phyloP scores from a whole-genome alignment of 306 rosid genomes.

The Vigna reflexopilosa region DNA sequence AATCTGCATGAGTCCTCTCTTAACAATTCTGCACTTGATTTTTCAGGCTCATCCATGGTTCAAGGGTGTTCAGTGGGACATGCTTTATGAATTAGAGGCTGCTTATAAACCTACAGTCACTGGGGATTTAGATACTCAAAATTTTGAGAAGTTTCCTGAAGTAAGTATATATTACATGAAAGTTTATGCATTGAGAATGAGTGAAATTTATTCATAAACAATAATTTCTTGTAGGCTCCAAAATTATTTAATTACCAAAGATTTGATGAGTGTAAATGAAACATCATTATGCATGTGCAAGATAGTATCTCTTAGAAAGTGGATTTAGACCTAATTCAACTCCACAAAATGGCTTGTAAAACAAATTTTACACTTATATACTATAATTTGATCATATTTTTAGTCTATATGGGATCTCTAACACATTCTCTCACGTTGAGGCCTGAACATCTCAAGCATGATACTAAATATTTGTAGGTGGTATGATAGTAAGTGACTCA shows the following conservation, averaged over 20 bases:
- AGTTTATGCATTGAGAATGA: constrained; percentile 34
- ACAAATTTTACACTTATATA: too few relatives aligned
- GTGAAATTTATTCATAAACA: constrained; percentile 10
- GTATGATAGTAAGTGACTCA: too few relatives aligned
- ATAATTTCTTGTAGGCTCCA: constrained; percentile 29
- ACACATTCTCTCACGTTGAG: too few relatives aligned
- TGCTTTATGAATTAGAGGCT: constrained; percentile 92
- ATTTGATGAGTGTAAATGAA: constrained; percentile 27
- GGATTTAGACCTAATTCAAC: too few relatives aligned
- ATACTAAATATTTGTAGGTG: too few relatives aligned
- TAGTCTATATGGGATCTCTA: too few relatives aligned
- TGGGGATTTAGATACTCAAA: constrained; percentile 96
- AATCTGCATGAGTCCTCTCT: constrained; percentile 27
- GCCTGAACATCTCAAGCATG: too few relatives aligned
- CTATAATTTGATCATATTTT: too few relatives aligned
- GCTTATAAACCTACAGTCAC: constrained; percentile 84
- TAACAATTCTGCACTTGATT: constrained; percentile 35
- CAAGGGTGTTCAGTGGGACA: constrained; percentile 81
- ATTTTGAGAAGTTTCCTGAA: constrained; percentile 96
- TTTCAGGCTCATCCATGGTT: constrained; percentile 98
- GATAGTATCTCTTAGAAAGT: not conserved
- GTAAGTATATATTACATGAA: constrained; percentile 59
- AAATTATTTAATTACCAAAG: constrained; percentile 29
- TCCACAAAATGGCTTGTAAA: too few relatives aligned
- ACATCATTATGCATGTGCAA: constrained; percentile 33